Percentiles rank a stretch among this genome's conserved stretches.
Evolutionary conservation across 2,329 filamentous ascomycete genomes (phyloP).

Genomic region (Penicillium sp.): DNA sequence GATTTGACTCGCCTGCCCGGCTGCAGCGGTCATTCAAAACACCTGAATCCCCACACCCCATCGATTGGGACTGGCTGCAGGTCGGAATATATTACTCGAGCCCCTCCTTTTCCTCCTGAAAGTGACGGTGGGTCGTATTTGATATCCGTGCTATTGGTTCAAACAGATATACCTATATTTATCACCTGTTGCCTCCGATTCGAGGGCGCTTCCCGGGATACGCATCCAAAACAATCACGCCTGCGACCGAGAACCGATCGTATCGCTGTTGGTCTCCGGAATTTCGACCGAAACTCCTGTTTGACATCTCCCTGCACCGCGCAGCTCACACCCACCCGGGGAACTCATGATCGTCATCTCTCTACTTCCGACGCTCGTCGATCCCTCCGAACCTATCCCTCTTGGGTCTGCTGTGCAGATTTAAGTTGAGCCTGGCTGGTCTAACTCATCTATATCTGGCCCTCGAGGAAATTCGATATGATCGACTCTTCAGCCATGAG

Average conservation of each 20-base stretch:
- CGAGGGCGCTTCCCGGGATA: not conserved
- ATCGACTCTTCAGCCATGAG: slow-evolving; percentile 34
- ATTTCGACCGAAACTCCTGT: slow-evolving; percentile 2
- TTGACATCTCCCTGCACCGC: slow-evolving; percentile 1
- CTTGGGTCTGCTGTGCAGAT: slow-evolving; percentile 35
- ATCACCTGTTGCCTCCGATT: not conserved
- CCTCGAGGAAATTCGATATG: slow-evolving; percentile 32
- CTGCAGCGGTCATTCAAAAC: slow-evolving; percentile 30
- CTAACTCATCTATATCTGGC: slow-evolving; percentile 17
- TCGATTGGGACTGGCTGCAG: slow-evolving; percentile 22
- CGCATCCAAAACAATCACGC: not conserved
- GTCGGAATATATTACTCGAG: slow-evolving; percentile 16
- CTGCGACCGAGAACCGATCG: not conserved
- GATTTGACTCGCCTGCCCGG: slow-evolving; percentile 29
- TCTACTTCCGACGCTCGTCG: slow-evolving; percentile 28
- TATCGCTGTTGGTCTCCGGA: not conserved
- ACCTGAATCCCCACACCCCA: slow-evolving; percentile 14
- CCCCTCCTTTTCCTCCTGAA: slow-evolving; percentile 9
- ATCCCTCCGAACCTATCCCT: slow-evolving; percentile 16
- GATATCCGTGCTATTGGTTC: slow-evolving; percentile 12
- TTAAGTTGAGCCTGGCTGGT: slow-evolving; percentile 26
- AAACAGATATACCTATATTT: slow-evolving; percentile 9
- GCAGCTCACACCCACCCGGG: slow-evolving; percentile 13
- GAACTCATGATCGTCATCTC: slow-evolving; percentile 32
- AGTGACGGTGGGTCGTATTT: slow-evolving; percentile 17